phyloP scores from a whole-genome alignment of 345 rosid genomes.

The Corymbia maculata region DNA sequence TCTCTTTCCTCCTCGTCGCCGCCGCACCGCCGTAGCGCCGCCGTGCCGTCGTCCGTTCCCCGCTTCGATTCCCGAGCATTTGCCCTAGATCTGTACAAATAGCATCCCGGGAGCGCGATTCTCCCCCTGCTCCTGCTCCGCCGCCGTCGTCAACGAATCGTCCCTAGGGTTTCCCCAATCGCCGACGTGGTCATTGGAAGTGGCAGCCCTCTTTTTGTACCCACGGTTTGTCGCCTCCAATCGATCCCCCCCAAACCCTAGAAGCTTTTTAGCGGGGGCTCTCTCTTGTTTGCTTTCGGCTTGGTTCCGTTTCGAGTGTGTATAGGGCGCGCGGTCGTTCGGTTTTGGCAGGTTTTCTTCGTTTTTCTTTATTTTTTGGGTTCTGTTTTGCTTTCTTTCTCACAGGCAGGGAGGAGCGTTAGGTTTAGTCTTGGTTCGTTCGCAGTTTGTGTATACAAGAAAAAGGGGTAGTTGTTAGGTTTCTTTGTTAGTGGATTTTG shows the following conservation, averaged over 20 bases:
- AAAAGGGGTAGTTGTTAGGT: conserved; percentile 7
- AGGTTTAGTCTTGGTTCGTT: not conserved
- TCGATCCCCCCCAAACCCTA: not conserved
- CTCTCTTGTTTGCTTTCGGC: not conserved
- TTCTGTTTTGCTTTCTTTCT: not conserved
- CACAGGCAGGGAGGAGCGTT: not conserved
- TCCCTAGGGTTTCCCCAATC: not conserved
- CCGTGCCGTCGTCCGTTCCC: not conserved
- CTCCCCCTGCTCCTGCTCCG: not conserved
- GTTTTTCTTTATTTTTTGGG: not conserved
- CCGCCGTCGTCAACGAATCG: not conserved
- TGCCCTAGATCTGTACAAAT: conserved; percentile 1
- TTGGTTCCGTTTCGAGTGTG: not conserved
- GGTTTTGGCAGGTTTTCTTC: not conserved
- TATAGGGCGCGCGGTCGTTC: not conserved
- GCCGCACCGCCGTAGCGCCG: not conserved
- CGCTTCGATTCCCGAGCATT: not conserved
- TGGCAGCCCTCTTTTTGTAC: not conserved
- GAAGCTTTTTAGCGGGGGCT: not conserved
- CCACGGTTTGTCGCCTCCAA: not conserved
- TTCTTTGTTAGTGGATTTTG: not conserved
- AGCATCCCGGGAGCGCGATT: not conserved
- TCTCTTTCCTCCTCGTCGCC: not conserved
- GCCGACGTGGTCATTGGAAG: not conserved
- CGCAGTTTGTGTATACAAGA: not conserved